Base-by-base conservation (phyloP, 257 asterid genomes). In the Fraxinus pennsylvanica region DNA sequence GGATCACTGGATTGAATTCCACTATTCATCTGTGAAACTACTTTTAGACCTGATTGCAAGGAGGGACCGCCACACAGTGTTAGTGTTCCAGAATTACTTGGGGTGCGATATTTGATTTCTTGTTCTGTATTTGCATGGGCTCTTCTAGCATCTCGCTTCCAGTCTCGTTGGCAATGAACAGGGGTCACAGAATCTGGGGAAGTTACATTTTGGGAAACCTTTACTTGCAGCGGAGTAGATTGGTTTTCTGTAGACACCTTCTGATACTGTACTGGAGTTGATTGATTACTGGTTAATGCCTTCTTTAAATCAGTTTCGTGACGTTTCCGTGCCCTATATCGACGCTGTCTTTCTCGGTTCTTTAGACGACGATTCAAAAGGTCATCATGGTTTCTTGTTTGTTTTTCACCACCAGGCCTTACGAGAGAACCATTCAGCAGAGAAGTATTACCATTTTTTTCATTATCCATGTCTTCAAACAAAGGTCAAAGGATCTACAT, bases 81-180 rank as follows among this genome's bases (percentile, higher is more conserved):
- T 35, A 79, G 32, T n/a, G 75, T 38, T 21, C 73, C 83, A 50
- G 74, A 77, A 59, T 74, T 72, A 25, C 43, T 30, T 22, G 25
- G 71, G 57, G 38, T 75, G 38, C 71, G 61, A 50, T 75, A 50
- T 29, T 68, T 36, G 47, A 63, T 72, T 71, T 86, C 89, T 68
- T 83, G 88, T 50, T 87, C 87, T 81, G 79, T 85, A 45, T 76
- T 73, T 3, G 75, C 15, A 75, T 87, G 94, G 81, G 91, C 93
- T 45, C 83, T 88, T 79, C 98, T 87, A n/a, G 98, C 97, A 82
- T 94, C 98, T 67, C 82, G 84, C 85, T 94, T 94, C 97, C 98
- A 94, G 81, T 92, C 96, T 76, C 97, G 84, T 50, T 59, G 80
- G 75, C 92, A 87, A 75, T 86, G 89, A 21, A 91, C 89, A 71